Evolutionary conservation across 1,284 basidiomycete genomes (phyloP), one percentile per base, ranked within the genome.

Genomic region (Rhodotorula mucilaginosa): DNA sequence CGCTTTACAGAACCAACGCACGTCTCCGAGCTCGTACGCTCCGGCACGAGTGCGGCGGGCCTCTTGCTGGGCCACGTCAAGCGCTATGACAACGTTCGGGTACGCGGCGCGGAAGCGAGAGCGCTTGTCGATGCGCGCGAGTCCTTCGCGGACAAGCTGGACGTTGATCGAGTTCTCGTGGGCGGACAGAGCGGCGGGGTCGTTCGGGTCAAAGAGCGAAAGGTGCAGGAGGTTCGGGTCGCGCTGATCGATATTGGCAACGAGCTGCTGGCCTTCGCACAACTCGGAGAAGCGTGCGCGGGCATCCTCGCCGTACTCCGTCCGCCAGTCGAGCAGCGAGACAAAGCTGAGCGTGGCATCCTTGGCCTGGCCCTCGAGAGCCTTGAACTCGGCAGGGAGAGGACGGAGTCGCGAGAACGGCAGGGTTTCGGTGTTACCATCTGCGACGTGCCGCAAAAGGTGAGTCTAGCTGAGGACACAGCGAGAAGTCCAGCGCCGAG

Each of bases 211-310:
- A 58, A 77, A 78, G 16, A 79, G 73, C 46, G 77, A 76, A 26
- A 79, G 73, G 44, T 70, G 66, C 29, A 78, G 72, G 39, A 70
- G 58, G 49, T 62, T 63, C 44, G 72, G 39, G 79, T 96, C 94
- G 78, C 85, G 88, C 79, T 90, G 87, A 81, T 97, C 94, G 69
- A 94, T 83, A 82, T 94, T 96, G 51, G 93, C 94, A 58, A 97
- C 84, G 47, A 97, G 86, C 80, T 93, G 93, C 68, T 91, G 89
- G 46, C 91, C 92, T 82, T 93, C 93, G 77, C 90, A 91, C 31
- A 94, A 84, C 39, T 87, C 82, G 47, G 88, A 87, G 88, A 97
- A 97, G 65, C 90, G 88, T 69, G 92, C 88, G 64, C 93, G 80
- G 5, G 94, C 91, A 74, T 97, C 94, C 5, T 84, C 79, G 64